A percentile compares a stretch with the other conserved stretches of the same genome.
These are phyloP conservation scores for Candida wancherniae DNA, from an alignment of 805 yeast species.

Conservation along the genomic window DNA sequence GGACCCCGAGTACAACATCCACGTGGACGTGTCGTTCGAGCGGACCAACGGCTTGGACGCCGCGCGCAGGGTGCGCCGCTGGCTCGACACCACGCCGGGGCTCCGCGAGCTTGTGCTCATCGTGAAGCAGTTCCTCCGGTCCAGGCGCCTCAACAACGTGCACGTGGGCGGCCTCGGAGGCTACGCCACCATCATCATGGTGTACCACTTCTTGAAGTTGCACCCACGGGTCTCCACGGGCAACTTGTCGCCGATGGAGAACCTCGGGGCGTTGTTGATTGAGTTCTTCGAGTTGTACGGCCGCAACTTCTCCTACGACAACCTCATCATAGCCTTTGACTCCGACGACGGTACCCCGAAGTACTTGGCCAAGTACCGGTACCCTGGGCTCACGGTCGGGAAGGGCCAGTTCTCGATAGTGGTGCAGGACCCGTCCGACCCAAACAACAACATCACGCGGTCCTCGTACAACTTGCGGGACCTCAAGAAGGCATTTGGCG, in stretches of 20 bases:
- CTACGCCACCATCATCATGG: slow-evolving; percentile 83
- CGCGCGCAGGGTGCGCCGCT: slow-evolving; percentile 67
- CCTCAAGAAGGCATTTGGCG: slow-evolving; percentile 80
- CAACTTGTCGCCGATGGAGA: slow-evolving; percentile 62
- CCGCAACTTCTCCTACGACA: slow-evolving; percentile 78
- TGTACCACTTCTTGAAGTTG: slow-evolving; percentile 66
- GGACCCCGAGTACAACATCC: slow-evolving; percentile 64
- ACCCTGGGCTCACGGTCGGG: slow-evolving; percentile 46
- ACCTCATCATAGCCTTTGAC: slow-evolving; percentile 63
- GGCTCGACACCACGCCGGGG: slow-evolving; percentile 74
- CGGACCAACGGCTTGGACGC: slow-evolving; percentile 78
- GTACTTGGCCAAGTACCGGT: slow-evolving; percentile 55
- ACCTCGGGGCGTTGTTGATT: slow-evolving; percentile 78
- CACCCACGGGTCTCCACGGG: slow-evolving; percentile 75
- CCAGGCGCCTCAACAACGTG: slow-evolving; percentile 76
- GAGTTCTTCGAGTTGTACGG: slow-evolving; percentile 95
- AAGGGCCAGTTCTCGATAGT: slow-evolving; percentile 61
- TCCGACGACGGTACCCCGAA: slow-evolving; percentile 48
- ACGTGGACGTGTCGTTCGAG: slow-evolving; percentile 88
- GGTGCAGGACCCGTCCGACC: slow-evolving; percentile 86
- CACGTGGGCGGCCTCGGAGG: slow-evolving; percentile 96
- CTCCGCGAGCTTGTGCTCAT: slow-evolving; percentile 76
- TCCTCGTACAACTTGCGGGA: slow-evolving; percentile 78
- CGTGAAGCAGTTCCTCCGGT: slow-evolving; percentile 77
- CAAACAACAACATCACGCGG: slow-evolving; percentile 76